Conservation (phyloP, 768 basidiomycete genomes). For the Leccinum broughii region DNA sequence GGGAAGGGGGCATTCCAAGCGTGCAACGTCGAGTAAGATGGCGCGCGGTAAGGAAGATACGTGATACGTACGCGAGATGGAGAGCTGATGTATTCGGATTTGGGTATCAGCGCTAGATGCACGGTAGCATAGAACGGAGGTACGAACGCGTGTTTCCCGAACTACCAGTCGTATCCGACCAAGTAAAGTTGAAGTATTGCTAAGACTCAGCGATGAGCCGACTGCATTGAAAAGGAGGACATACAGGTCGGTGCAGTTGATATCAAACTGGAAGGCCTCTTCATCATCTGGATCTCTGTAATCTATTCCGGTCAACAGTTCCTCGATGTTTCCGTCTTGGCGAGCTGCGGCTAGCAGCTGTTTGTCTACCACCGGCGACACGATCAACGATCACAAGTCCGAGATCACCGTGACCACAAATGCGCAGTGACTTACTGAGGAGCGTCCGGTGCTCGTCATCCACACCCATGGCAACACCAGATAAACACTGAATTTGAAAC, state of each 20-base stretch:
- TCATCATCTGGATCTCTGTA: conserved; percentile 19
- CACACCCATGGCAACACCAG: conserved; percentile 14
- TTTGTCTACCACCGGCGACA: conserved; percentile 21
- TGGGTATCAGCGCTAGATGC: conserved; percentile 14
- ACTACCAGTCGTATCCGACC: conserved; percentile 11
- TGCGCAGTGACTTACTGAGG: conserved; percentile 19
- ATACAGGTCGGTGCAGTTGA: conserved; percentile 34
- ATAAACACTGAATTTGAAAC: background rate
- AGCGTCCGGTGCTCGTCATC: conserved; percentile 15
- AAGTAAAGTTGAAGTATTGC: background rate
- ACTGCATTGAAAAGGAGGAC: conserved; percentile 1
- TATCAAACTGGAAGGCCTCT: conserved; percentile 28
- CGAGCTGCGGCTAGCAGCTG: conserved; percentile 26
- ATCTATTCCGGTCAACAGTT: conserved; percentile 19
- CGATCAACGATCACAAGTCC: background rate
- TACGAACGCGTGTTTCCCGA: conserved; percentile 33
- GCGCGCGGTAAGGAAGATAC: background rate
- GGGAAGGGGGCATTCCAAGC: background rate
- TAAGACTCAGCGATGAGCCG: background rate
- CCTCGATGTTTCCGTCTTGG: conserved; percentile 27
- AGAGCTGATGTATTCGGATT: conserved; percentile 22
- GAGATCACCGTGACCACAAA: background rate
- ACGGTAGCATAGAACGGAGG: background rate
- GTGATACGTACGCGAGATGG: conserved; percentile 31
- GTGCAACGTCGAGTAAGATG: background rate